Percentiles rank a stretch among this genome's conserved stretches.
These are phyloP conservation scores for Arthrobotrys entomopaga DNA, from an alignment of 2,329 filamentous ascomycete genomes.

Conservation along the genomic window DNA sequence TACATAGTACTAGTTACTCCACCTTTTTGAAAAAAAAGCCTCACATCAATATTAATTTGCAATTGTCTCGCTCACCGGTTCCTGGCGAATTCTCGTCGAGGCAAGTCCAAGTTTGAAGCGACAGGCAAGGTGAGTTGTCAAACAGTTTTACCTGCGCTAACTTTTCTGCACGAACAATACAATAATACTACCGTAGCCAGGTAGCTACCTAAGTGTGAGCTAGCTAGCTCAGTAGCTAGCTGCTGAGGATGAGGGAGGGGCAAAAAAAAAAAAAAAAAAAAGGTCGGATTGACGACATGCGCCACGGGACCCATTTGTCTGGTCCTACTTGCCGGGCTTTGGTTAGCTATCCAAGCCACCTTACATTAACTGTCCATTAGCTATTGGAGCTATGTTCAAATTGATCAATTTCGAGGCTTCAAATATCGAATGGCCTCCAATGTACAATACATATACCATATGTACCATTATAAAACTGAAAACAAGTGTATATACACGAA, in stretches of 20 bases:
- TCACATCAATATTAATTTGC: slow-evolving; percentile 36
- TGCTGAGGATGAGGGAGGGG: slow-evolving; percentile 12
- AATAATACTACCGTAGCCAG: too few relatives aligned
- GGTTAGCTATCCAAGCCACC: slow-evolving; percentile 48
- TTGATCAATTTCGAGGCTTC: too few relatives aligned
- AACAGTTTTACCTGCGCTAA: slow-evolving; percentile 13
- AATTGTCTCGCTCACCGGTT: slow-evolving; percentile 18
- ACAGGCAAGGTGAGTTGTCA: slow-evolving; percentile 55
- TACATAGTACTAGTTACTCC: too few relatives aligned
- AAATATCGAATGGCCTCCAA: too few relatives aligned
- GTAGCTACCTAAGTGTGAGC: too few relatives aligned
- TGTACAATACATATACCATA: too few relatives aligned
- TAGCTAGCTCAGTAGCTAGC: neutral
- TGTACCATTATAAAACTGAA: too few relatives aligned
- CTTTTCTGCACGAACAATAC: too few relatives aligned
- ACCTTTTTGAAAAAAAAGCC: slow-evolving; percentile 39
- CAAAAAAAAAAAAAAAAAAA: slow-evolving; percentile 20
- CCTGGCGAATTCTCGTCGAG: slow-evolving; percentile 44
- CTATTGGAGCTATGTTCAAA: too few relatives aligned
- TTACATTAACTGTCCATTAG: too few relatives aligned
- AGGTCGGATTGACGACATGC: slow-evolving; percentile 52
- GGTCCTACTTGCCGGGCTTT: neutral
- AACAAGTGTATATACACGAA: neutral
- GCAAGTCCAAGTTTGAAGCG: slow-evolving; percentile 50
- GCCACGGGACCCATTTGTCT: slow-evolving; percentile 26